Evolutionary conservation across 2,329 filamentous ascomycete species (phyloP).

Genomic region (Fusarium coffeatum): DNA sequence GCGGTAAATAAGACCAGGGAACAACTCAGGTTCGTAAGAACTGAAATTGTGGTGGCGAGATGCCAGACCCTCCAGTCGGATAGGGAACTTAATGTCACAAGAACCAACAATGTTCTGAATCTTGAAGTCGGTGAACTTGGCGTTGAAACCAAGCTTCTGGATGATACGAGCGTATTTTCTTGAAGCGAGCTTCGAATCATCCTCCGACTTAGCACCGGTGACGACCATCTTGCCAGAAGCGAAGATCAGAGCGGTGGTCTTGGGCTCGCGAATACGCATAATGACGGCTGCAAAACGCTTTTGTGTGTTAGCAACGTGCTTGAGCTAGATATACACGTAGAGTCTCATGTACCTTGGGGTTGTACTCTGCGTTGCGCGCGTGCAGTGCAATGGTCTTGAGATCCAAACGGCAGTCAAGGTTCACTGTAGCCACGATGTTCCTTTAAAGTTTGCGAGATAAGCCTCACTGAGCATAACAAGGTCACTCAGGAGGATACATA

Average conservation of each 20-base stretch:
- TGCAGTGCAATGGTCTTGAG: slow-evolving; percentile 99
- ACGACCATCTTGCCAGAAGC: slow-evolving; percentile 99
- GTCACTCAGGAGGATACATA: slow-evolving; percentile 74
- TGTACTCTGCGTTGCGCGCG: slow-evolving; percentile 98
- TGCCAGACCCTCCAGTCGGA: slow-evolving; percentile 93
- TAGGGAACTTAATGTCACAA: slow-evolving; percentile 99
- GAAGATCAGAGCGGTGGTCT: slow-evolving; percentile 98
- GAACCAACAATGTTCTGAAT: slow-evolving; percentile 99
- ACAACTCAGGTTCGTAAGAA: slow-evolving; percentile 97
- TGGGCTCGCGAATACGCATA: slow-evolving; percentile 99
- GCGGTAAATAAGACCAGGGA: slow-evolving; percentile 98
- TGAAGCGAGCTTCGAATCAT: slow-evolving; percentile 95
- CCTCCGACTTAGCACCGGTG: slow-evolving; percentile 96
- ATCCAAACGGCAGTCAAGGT: slow-evolving; percentile 95
- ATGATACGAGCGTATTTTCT: slow-evolving; percentile 99
- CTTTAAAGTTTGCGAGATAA: slow-evolving; percentile 70
- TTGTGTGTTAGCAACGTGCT: slow-evolving; percentile 49
- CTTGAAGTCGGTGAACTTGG: slow-evolving; percentile 99
- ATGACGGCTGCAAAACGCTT: slow-evolving; percentile 99
- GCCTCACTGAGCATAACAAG: slow-evolving; percentile 58
- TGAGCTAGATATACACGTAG: slow-evolving; percentile 3
- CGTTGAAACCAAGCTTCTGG: slow-evolving; percentile 99
- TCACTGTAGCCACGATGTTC: slow-evolving; percentile 99
- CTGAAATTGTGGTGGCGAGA: slow-evolving; percentile 99
- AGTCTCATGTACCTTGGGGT: slow-evolving; percentile 83